phyloP scores from a whole-genome alignment of 257 asterid species.

The Petunia secreta region DNA sequence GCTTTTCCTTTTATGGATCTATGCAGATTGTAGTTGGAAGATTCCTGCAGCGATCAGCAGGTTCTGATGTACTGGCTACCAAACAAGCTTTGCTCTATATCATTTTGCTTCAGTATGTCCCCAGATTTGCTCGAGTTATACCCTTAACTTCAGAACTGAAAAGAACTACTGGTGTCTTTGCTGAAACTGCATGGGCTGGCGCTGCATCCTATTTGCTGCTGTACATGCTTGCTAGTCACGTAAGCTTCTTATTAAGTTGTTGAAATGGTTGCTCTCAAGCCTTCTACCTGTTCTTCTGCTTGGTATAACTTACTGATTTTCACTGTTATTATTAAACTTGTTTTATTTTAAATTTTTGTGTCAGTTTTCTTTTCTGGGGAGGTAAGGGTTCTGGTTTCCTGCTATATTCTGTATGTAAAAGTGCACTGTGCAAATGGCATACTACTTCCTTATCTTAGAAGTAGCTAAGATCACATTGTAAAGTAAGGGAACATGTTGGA shows the following conservation, averaged over 20 bases:
- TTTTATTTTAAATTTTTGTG: neutral
- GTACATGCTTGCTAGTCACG: constrained; percentile 96
- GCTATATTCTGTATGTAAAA: neutral
- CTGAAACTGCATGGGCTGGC: constrained; percentile 99
- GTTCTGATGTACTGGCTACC: constrained; percentile 78
- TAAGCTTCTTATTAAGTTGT: constrained; percentile 42
- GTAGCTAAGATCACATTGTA: neutral
- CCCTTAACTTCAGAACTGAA: constrained; percentile 89
- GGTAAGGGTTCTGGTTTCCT: neutral
- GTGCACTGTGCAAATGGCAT: constrained; percentile 8
- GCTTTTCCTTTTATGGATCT: constrained; percentile 27
- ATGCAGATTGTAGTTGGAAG: constrained; percentile 90
- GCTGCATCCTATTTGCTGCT: constrained; percentile 89
- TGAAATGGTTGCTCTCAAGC: neutral
- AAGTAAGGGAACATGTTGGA: neutral
- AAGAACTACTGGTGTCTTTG: constrained; percentile 91
- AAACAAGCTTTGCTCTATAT: constrained; percentile 73
- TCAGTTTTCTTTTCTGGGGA: neutral
- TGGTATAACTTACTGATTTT: neutral
- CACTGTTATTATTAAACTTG: neutral
- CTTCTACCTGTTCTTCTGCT: neutral
- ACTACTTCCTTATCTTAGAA: neutral
- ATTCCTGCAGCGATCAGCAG: constrained; percentile 66
- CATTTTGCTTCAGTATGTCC: constrained; percentile 79
- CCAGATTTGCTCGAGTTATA: constrained; percentile 71